These are phyloP conservation scores for Clohesyomyces aquaticus DNA, from an alignment of 495 filamentous ascomycete genomes.

Conservation along the genomic window DNA sequence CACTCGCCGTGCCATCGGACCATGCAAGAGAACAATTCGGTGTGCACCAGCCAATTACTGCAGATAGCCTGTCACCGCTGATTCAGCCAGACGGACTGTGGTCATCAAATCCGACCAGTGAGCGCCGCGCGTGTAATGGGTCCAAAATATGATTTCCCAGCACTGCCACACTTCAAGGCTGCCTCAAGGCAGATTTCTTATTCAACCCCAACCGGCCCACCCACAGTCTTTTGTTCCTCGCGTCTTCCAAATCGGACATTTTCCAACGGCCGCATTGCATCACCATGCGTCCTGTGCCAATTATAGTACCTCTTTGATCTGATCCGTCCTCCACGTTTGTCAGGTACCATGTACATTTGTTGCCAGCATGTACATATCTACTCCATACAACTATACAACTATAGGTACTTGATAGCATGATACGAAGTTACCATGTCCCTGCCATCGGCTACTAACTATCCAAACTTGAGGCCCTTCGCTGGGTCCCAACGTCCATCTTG, in stretches of 20 bases:
- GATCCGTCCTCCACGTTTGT: neutral
- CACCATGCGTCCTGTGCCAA: conserved; percentile 18
- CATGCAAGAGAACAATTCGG: neutral
- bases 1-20: conserved; percentile 1
- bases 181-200: conserved; percentile 30
- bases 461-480: conserved; percentile 42
- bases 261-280: conserved; percentile 29
- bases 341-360: neutral
- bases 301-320: conserved; percentile 14
- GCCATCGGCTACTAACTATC: too few relatives aligned
- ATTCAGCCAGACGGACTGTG: too few relatives aligned
- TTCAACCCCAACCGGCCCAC: neutral
- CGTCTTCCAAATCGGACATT: neutral
- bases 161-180: conserved; percentile 17
- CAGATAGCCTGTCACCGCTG: too few relatives aligned
- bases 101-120: neutral
- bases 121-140: neutral
- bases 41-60: conserved; percentile 3
- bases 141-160: neutral
- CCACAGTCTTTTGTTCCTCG: neutral
- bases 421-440: too few relatives aligned
- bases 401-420: neutral
- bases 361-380: conserved; percentile 1
- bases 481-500: conserved; percentile 43
- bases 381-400: neutral